Base-by-base conservation (phyloP, 352 stramenopile species). In the Pythium aphanidermatum region DNA sequence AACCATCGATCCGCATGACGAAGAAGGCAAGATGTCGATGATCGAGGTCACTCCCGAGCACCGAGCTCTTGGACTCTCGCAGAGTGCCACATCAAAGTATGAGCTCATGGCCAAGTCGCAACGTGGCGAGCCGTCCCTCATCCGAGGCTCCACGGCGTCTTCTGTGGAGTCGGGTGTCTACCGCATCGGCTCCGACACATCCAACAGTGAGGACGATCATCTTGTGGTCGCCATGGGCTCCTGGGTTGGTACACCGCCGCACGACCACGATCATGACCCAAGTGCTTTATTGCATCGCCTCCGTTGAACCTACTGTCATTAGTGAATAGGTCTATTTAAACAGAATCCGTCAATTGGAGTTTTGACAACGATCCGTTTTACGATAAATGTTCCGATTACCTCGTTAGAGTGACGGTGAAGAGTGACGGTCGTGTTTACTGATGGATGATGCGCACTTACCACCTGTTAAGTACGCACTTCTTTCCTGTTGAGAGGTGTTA, bases 31-130 rank as follows among this genome's bases (percentile, higher is more conserved):
- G 31, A 33, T 2, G 40, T 50, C 20, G 27, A 20, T 9, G 39
- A 49, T 57, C 16, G 37, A 50, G 2, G 31, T 34, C 23, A 57
- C 39, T 3, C 49, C 49, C 14, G 16, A 16, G n/a, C 31, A 35
- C 23, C 31, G 26, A 16, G 49, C 14, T 54, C 30, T n/a, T n/a
- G n/a, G n/a, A 16, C 40, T 68, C 19, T 48, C 65, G 49, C 44
- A 58, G 14, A 55, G 55, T 28, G 45, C 55, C 35, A 7, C 54
- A 41, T 46, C 67, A 13, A 51, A 67, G 28, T 84, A 74, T 32
- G 67, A 77, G 43, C 54, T 80, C 21, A 68, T 80, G 44, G 51
- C 68, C 16, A 61, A 67, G 46, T 67, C 55, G 1, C 45, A 41
- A 13, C 43, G 45, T 9, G 53, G 53, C 36, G 24, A 47, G 3